These are phyloP conservation scores for Gracilaria gracilis DNA, from an alignment of 23 red algal genomes.

Conservation along the genomic window DNA sequence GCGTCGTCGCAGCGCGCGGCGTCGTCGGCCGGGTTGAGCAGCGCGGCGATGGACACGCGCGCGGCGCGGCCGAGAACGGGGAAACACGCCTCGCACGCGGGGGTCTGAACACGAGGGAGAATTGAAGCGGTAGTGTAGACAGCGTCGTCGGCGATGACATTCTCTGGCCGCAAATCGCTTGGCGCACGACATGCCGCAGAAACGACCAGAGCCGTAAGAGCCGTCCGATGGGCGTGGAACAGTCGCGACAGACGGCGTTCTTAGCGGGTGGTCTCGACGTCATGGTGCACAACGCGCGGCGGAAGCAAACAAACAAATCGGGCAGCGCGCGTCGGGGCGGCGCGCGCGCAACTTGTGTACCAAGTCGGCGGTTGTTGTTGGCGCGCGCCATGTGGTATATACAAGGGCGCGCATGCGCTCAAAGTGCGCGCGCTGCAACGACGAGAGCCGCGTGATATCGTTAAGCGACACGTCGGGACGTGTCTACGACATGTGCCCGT, in stretches of 20 bases:
- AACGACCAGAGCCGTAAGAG: constrained; percentile 19
- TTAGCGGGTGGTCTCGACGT: neutral
- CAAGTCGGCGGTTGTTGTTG: neutral
- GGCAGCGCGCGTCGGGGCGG: neutral
- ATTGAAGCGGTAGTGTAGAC: constrained; percentile 27
- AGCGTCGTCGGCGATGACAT: constrained; percentile 18
- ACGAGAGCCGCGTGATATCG: constrained; percentile 18
- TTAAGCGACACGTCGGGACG: constrained; percentile 19
- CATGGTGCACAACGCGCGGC: neutral
- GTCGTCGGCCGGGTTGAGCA: constrained; percentile 22
- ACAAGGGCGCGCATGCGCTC: neutral
- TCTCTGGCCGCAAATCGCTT: constrained; percentile 17
- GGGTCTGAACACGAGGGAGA: constrained; percentile 23
- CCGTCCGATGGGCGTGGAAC: constrained; percentile 12
- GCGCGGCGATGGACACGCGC: constrained; percentile 24
- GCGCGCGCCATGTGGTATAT: neutral
- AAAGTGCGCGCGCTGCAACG: neutral
- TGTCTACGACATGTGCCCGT: neutral
- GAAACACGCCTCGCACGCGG: constrained; percentile 24
- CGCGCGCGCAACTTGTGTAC: neutral
- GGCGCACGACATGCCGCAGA: constrained; percentile 38
- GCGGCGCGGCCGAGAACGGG: constrained; percentile 33
- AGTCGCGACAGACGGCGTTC: constrained; percentile 4
- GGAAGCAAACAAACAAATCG: neutral
- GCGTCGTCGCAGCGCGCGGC: neutral